Evolutionary conservation across 192 early-diverging fungal genomes (phyloP).

Genomic region (Glomus cerebriforme): DNA sequence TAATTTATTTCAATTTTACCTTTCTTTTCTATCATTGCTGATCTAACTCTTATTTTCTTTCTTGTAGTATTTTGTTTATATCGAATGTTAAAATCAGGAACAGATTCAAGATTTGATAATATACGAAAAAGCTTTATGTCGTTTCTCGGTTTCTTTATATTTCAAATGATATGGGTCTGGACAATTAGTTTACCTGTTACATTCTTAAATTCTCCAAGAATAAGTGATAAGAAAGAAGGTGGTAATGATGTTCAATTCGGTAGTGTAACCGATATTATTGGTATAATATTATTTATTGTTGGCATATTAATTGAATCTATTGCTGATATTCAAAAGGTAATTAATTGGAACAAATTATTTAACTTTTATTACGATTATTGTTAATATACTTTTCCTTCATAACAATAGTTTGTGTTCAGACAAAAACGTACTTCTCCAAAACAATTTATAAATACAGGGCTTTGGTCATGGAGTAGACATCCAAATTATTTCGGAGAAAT

Average conservation of each 20-base stretch:
- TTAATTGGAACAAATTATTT: not conserved
- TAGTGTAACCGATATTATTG: constrained; percentile 20
- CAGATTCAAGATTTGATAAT: constrained; percentile 31
- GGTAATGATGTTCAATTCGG: constrained; percentile 10
- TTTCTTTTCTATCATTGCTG: not conserved
- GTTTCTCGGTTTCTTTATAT: constrained; percentile 24
- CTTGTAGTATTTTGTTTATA: constrained; percentile 27
- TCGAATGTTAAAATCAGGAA: constrained; percentile 29
- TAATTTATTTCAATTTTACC: not conserved
- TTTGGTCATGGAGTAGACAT: constrained; percentile 33
- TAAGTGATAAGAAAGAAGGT: not conserved
- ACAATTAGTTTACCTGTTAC: constrained; percentile 26
- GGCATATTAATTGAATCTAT: constrained; percentile 26
- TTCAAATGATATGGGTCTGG: constrained; percentile 35
- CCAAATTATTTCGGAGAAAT: constrained; percentile 38
- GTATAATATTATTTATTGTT: constrained; percentile 18
- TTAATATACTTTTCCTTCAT: not conserved
- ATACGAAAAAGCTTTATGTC: constrained; percentile 6
- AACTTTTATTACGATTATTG: not conserved
- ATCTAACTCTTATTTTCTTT: not conserved
- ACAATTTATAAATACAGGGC: constrained; percentile 24
- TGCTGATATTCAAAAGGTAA: constrained; percentile 20
- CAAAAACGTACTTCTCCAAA: not conserved
- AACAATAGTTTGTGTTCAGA: constrained; percentile 17
- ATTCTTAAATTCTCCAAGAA: constrained; percentile 30